Evolutionary conservation across 2,329 filamentous ascomycete species (phyloP), one percentile per base, ranked within the genome.

Genomic region (Apiospora saccharicola): DNA sequence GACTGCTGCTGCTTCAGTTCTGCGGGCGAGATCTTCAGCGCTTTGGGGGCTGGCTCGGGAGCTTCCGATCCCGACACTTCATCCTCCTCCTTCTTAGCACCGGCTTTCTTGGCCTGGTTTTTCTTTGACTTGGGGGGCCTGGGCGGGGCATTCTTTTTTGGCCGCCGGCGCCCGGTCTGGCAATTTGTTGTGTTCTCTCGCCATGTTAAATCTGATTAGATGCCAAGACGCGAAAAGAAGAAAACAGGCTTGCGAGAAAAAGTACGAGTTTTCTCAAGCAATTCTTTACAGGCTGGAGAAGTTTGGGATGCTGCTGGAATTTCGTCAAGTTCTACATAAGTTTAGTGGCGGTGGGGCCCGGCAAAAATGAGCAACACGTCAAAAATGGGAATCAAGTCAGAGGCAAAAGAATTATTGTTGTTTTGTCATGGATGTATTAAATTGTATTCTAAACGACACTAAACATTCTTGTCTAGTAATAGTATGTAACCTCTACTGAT

Each of bases 401-500:
- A 41, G 19, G 7, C 34, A 34, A 30, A 64, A 34, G 41, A 41
- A 24, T 41, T 41, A n/a, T 19, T 64, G 30, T 61, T 30, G 30
- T 41, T 64, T 64, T 41, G 4, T 41, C 34, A 64, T 64, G 34
- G 22, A 64, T 37, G 4, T 24, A 64, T 41, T 41, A 19, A n/a
- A 19, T 53, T 53, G 51, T 49, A n/a, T 49, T 8, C 6, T n/a
- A 8, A 12, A 10, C 37, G 26, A 30, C 16, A 22, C 30, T 37
- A 37, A 37, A 37, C 16, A 22, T 7, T 37, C 2, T 37, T 24
- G 8, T 24, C 10, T 41, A 41, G 8, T n/a, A 10, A 41, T 64
- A 41, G 6, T 8, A 86, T 88, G 86, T 88, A 83, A 85, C 86
- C 87, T 87, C 87, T 87, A 86, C 86, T 88, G 86, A 89, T 88